Evolutionary conservation across 306 rosid genomes (phyloP), one percentile per base, ranked within the genome.

Genomic region (Abrus pulchellus): DNA sequence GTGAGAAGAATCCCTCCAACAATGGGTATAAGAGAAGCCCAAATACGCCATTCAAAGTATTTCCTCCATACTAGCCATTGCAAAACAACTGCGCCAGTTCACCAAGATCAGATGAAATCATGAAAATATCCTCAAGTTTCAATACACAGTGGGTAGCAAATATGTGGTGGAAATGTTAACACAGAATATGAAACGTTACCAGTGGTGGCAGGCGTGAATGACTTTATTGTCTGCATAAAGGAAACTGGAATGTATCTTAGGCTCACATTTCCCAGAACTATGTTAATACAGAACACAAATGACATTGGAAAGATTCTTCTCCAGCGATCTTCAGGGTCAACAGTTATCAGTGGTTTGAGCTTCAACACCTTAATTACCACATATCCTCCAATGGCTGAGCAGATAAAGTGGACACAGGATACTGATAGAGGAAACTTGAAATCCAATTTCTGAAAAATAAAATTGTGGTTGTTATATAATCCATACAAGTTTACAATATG

Each of bases 1-100:
- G 99, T 90, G 38, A 95, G 97, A 82, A 95, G 97, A 88, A 95
- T 95, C 83, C 99, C 99, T 82, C 99, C 99, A 76, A 95, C 99
- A 84, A 95, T 95, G 66, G 99, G 99, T 83, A 93, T 85, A 86
- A 95, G 90, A 67, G 97, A 84, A 84, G 90, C 82, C 99, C 99
- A 95, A 72, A 93, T 93, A 73, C 97, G 89, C 95, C 90, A 95
- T 75, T 95, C 97, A 82, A 95, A 95, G 85, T 85, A 48, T 82
- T 95, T 95, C 87, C 89, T 93, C 99, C 99, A 95, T 9, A 94
- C 95, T 50, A 94, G 89, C 97, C 97, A 93, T 83, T 94, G 99
- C 85, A 94, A 84, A 62, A 93, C 55, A 89, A 95, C 99, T 93
- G 97, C 68, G 56, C 75, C 40, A 82, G 69, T 78, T 44, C 72